phyloP scores from a whole-genome alignment of 768 basidiomycete genomes.

The Trametes cingulata region DNA sequence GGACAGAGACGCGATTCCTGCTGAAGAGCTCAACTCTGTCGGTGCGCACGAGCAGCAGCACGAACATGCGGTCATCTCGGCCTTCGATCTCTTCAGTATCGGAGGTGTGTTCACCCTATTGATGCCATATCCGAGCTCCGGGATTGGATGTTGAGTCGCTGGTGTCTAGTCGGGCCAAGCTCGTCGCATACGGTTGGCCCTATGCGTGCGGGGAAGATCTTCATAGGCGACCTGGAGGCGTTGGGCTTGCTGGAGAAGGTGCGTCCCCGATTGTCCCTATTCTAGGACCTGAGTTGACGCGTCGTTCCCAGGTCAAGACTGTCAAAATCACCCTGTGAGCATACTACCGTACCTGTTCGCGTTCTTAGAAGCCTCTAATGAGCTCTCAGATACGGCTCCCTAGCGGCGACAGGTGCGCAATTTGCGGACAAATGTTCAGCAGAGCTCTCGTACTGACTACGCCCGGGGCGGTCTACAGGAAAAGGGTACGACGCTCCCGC shows the following conservation, averaged over 20 bases:
- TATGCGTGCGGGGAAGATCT: constrained; percentile 93
- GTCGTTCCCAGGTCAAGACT: constrained; percentile 56
- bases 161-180: constrained; percentile 51
- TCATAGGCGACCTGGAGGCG: constrained; percentile 73
- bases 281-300: background rate
- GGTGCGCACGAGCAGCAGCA: constrained; percentile 23
- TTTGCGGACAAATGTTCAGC: background rate
- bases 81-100: constrained; percentile 91
- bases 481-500: constrained; percentile 60
- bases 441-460: background rate
- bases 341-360: constrained; percentile 3
- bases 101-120: constrained; percentile 56
- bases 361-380: background rate
- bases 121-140: background rate
- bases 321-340: constrained; percentile 84
- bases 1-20: constrained; percentile 20
- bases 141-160: constrained; percentile 1
- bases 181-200: constrained; percentile 73
- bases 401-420: constrained; percentile 83
- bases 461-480: constrained; percentile 41
- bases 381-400: constrained; percentile 73
- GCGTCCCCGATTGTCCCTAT: constrained; percentile 6
- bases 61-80: constrained; percentile 90
- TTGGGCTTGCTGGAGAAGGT: constrained; percentile 71
- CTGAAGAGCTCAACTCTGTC: constrained; percentile 16